phyloP scores from a whole-genome alignment of 108 stramenopile genomes.

The Skeletonema tropicum region DNA sequence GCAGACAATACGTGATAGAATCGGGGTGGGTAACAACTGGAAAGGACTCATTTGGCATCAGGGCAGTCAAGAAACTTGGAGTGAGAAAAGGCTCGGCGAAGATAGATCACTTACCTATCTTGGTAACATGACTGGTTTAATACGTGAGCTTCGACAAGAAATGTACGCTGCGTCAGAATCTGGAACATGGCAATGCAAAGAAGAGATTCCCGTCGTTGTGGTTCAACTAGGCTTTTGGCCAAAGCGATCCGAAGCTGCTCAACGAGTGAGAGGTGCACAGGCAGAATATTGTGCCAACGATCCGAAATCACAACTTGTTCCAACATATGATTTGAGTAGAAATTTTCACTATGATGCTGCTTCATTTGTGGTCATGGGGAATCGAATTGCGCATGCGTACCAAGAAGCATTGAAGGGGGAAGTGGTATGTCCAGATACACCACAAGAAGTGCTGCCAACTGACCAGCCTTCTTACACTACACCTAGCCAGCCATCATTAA shows the following conservation, averaged over 20 bases:
- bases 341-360: conserved; percentile 7
- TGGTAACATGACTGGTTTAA: conserved; percentile 13
- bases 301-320: conserved; percentile 2
- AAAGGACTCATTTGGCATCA: conserved; percentile 11
- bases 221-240: conserved; percentile 17
- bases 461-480: neutral
- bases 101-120: conserved; percentile 15
- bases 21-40: neutral
- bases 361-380: conserved; percentile 15
- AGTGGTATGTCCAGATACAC: neutral
- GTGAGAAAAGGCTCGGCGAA: neutral
- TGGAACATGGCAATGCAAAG: conserved; percentile 23
- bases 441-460: neutral
- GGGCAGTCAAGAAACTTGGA: neutral
- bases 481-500: neutral
- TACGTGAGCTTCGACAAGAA: conserved; percentile 11
- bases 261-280: conserved; percentile 15
- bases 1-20: conserved; percentile 5
- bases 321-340: conserved; percentile 3
- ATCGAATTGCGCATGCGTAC: conserved; percentile 22
- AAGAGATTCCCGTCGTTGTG: conserved; percentile 19
- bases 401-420: neutral
- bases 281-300: conserved; percentile 8
- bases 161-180: conserved; percentile 13
- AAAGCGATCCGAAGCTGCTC: neutral